Evolutionary conservation across 1,284 basidiomycete genomes (phyloP).

Genomic region (Malassezia sympodialis): DNA sequence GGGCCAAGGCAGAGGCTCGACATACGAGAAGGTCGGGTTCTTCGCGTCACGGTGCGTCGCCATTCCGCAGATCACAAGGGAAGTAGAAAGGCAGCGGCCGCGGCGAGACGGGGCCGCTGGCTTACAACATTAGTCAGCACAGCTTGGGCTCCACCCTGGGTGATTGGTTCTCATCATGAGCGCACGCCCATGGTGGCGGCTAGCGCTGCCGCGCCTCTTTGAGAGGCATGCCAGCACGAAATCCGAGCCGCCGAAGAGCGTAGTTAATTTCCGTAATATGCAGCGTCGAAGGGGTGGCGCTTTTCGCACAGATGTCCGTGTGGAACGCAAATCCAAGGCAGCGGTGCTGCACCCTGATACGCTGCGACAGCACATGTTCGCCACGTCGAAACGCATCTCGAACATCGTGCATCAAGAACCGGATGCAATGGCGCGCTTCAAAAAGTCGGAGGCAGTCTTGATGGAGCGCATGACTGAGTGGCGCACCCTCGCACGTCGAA

Average conservation of each 20-base stretch:
- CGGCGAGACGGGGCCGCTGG: constrained; percentile 8
- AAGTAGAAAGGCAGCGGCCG: not conserved
- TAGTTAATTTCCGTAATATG: constrained; percentile 18
- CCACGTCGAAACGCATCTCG: constrained; percentile 4
- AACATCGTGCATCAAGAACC: not conserved
- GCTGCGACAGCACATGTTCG: constrained; percentile 14
- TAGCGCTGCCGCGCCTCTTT: not conserved
- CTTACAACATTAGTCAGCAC: constrained; percentile 11
- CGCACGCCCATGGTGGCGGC: not conserved
- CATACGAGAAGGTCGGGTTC: constrained; percentile 43
- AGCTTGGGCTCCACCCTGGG: not conserved
- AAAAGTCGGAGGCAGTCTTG: not conserved
- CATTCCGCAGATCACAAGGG: constrained; percentile 21
- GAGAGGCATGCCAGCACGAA: not conserved
- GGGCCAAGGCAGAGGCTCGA: constrained; percentile 41
- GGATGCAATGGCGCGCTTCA: not conserved
- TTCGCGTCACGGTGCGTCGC: constrained; percentile 46
- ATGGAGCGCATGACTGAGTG: constrained; percentile 11
- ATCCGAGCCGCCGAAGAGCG: constrained; percentile 5
- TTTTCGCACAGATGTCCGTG: constrained; percentile 10
- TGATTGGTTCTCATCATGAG: not conserved
- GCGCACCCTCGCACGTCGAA: constrained; percentile 1
- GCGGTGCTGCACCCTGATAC: not conserved
- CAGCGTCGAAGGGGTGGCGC: constrained; percentile 11
- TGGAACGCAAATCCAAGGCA: not conserved